Base-by-base conservation (phyloP, 441 rosid species). In the Rhodomyrtus psidioides region DNA sequence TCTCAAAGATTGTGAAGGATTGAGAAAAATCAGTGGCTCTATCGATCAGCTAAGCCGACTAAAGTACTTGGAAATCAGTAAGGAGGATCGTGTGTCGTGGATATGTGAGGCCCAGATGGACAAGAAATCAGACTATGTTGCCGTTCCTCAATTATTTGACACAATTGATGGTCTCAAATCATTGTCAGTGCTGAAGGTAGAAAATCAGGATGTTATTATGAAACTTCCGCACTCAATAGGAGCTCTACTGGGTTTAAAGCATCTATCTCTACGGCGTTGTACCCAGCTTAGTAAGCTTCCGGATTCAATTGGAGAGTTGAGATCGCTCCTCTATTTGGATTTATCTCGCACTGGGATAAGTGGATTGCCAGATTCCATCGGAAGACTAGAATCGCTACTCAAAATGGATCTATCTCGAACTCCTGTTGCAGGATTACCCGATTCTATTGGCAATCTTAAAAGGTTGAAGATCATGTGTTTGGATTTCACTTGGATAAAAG, bases 271-370 rank as follows among this genome's bases (percentile, higher is more conserved):
- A 7, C 5, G 1, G 1, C 2, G 4, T 6, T 60, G 23, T 60
- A 0, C 1, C 23, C 0, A 15, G 5, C 42, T 60, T 16, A 1
- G 4, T 3, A 17, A 60, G 12, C 42, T 59, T 27, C 2, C 70
- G 4, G 0, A 6, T 59, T 59, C 70, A 12, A 62, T 62, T 4
- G 75, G 75, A 4, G 5, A 30, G 44, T 9, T 62, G 44, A 17
- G 2, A 16, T 62, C 13, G 3, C 75, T 62, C 24, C 7, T 62
- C 0, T 2, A 0, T 62, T 9, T 62, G 10, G 1, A 62, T 62
- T 62, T 62, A 30, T 1, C 2, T 1, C 0, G 0, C 1, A 62
- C 75, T 9, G 0, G 1, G 17, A 1, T 62, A 17, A 17, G 13
- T 1, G 75, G 1, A 62, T 30, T 62, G 19, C 75, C 75, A 1